phyloP scores from a whole-genome alignment of 805 yeast species.

The Ogataea kodamae region DNA sequence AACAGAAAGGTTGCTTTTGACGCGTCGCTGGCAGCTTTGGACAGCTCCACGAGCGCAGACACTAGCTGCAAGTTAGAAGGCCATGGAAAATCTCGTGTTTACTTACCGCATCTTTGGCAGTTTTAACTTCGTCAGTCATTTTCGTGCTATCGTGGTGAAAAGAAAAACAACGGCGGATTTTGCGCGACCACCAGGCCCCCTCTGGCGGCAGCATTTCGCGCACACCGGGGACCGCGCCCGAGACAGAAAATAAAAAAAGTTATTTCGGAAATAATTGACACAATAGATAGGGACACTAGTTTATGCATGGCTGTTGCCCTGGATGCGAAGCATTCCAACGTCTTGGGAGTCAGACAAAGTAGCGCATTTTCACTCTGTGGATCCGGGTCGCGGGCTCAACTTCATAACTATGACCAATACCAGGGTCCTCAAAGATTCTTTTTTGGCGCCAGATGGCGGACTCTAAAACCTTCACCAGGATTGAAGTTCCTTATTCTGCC shows the following conservation, averaged over 20 bases:
- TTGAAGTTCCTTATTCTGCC: constrained; percentile 13
- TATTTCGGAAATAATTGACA: neutral
- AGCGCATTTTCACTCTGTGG: neutral
- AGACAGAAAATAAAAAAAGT: constrained; percentile 5
- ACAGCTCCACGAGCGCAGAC: constrained; percentile 73
- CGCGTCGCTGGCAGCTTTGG: constrained; percentile 84
- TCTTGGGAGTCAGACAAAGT: too few species aligned
- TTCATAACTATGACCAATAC: constrained; percentile 44
- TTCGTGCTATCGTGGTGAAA: constrained; percentile 13
- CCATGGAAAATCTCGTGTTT: neutral
- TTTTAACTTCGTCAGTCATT: constrained; percentile 28
- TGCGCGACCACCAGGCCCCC: constrained; percentile 8
- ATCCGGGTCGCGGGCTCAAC: constrained; percentile 1
- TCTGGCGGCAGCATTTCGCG: constrained; percentile 9
- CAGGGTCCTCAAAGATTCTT: constrained; percentile 40
- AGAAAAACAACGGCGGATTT: constrained; percentile 12
- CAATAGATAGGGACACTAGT: constrained; percentile 5
- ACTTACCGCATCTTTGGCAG: constrained; percentile 32
- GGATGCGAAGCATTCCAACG: too few species aligned
- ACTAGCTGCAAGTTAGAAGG: constrained; percentile 49
- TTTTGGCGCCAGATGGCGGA: constrained; percentile 62
- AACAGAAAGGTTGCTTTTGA: constrained; percentile 77
- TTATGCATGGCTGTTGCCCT: constrained; percentile 2
- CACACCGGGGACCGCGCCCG: constrained; percentile 11
- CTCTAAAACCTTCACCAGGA: constrained; percentile 28